Evolutionary conservation across 305 asterid species (phyloP), one percentile per base, ranked within the genome.

Genomic region (Fraxinus nigra): DNA sequence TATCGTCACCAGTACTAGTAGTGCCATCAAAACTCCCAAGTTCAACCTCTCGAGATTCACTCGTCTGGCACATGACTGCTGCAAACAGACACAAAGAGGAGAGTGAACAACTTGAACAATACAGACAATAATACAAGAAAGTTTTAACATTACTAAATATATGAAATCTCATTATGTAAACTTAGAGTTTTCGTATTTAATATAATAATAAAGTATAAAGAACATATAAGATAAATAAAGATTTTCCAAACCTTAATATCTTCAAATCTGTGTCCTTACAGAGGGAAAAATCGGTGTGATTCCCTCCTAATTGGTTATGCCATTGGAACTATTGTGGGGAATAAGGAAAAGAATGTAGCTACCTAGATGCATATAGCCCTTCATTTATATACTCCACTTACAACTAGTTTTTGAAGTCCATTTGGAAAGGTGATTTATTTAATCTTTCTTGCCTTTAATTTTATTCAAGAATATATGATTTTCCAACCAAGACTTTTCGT

Each of bases 1-100:
- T 82, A 9, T 43, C 80, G 6, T 22, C 35, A 2, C 11, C 76
- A n/a, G 28, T 76, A 3, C 9, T 22, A 11, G 20, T 76, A 3
- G 7, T 33, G 79, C 78, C 82, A 37, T 75, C 77, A n/a, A 79
- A 10, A 70, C 76, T 74, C 14, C 20, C 81, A 75, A 89, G 91
- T 80, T 87, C 85, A 82, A 87, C 80, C 79, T 89, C 90, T 84
- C 80, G 86, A 85, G 92, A 87, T 84, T 85, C 87, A 75, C 83
- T 89, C 92, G 87, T 89, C 72, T 82, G 87, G 87, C 92, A 85
- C 92, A 87, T 87, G 90, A 78, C 90, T 84, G 73, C 43, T 16
- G 69, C 4, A 59, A 59, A 59, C 69, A 18, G 69, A 59, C 63
- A 51, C 10, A 46, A 13, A 46, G 5, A 10, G 54, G 72, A 35